A percentile compares a stretch with the other conserved stretches of the same genome.
phyloP scores from a whole-genome alignment of 1,284 basidiomycete genomes.

The Rhodotorula sp. region DNA sequence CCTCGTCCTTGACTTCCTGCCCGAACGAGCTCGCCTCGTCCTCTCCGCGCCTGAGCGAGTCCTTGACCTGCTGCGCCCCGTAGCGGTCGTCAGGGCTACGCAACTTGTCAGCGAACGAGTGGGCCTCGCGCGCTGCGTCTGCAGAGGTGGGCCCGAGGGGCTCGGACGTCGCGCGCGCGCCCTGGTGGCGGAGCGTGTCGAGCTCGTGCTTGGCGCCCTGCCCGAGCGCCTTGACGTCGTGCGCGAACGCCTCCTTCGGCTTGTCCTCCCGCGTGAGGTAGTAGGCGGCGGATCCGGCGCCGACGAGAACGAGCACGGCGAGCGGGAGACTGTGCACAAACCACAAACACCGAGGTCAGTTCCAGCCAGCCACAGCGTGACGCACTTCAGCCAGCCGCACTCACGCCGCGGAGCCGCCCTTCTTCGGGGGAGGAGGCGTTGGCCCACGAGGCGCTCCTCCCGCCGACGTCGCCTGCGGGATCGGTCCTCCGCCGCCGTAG shows the following conservation, averaged over 20 bases:
- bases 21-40: background rate
- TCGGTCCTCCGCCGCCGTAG: conserved; percentile 10
- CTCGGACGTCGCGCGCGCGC: conserved; percentile 16
- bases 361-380: no score
- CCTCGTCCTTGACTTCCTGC: conserved; percentile 1
- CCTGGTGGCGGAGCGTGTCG: conserved; percentile 2
- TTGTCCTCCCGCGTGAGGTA: conserved; percentile 22
- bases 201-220: conserved; percentile 19
- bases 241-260: background rate
- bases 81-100: background rate
- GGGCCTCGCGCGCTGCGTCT: conserved; percentile 17
- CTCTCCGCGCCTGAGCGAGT: conserved; percentile 3
- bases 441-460: background rate
- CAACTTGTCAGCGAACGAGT: conserved; percentile 6
- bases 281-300: conserved; percentile 15
- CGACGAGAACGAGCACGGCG: conserved; percentile 8
- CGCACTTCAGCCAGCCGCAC: no score
- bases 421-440: background rate
- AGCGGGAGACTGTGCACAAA: conserved; percentile 11
- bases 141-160: conserved; percentile 16
- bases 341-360: background rate
- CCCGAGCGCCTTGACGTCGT: conserved; percentile 11
- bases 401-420: conserved; percentile 8
- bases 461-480: background rate
- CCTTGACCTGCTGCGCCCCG: conserved; percentile 13